Evolutionary conservation across 257 asterid genomes (phyloP).

Genomic region (Leptodermis oblonga): DNA sequence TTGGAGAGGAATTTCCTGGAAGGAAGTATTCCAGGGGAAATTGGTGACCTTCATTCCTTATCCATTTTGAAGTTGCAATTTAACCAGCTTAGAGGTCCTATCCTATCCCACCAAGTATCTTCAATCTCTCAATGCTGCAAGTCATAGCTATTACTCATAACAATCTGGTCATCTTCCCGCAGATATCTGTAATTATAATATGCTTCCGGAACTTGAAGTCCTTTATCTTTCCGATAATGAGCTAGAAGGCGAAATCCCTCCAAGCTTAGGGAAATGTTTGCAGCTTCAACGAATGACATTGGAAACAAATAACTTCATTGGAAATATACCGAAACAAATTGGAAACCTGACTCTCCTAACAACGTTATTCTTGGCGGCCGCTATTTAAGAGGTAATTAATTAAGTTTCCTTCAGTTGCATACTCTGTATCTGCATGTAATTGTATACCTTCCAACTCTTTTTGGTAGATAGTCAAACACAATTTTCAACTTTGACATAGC

Average conservation of each 20-base stretch:
- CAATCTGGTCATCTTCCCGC: conserved; percentile 15
- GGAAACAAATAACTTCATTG: conserved; percentile 24
- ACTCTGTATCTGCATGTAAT: too few relatives aligned
- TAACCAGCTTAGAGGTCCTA: conserved; percentile 18
- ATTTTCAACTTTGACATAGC: too few relatives aligned
- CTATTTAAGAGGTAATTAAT: too few relatives aligned
- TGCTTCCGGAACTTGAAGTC: conserved; percentile 16
- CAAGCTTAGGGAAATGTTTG: too few relatives aligned
- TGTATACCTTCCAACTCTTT: too few relatives aligned
- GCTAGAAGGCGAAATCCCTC: conserved; percentile 20
- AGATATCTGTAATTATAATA: conserved; percentile 12
- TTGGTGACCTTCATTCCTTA: conserved; percentile 19
- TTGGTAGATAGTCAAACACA: too few relatives aligned
- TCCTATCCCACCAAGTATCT: conserved; percentile 10
- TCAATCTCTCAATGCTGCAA: not conserved
- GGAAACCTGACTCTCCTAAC: conserved; percentile 23
- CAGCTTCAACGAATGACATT: conserved; percentile 15
- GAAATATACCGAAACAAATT: conserved; percentile 27
- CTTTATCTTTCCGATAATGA: conserved; percentile 2
- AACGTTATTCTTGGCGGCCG: conserved; percentile 17
- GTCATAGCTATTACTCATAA: not conserved
- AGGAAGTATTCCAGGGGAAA: too few relatives aligned
- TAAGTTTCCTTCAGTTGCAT: too few relatives aligned
- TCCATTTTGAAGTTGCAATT: not conserved
- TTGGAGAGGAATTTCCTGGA: too few relatives aligned